These are phyloP conservation scores for Backusella sp. DNA, from an alignment of 192 early-diverging fungal species.

Conservation along the genomic window DNA sequence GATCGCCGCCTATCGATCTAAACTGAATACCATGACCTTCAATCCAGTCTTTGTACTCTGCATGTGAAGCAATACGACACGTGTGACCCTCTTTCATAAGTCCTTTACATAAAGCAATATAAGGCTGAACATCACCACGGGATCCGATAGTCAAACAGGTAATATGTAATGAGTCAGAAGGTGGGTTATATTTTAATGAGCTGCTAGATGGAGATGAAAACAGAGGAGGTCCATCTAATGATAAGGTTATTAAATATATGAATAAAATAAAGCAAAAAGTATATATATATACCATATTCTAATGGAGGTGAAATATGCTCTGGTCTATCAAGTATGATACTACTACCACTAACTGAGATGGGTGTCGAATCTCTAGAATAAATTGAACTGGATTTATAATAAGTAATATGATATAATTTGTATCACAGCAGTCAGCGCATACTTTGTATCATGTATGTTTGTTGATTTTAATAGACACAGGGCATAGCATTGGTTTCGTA, in stretches of 20 bases:
- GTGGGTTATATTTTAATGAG: conserved; percentile 3
- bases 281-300: conserved; percentile 12
- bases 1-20: conserved; percentile 59
- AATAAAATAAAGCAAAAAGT: not conserved
- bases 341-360: not conserved
- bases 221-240: conserved; percentile 21
- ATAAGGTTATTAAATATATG: not conserved
- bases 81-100: conserved; percentile 60
- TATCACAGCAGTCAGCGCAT: not conserved
- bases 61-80: conserved; percentile 64
- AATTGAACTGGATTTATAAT: not conserved
- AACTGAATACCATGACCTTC: conserved; percentile 68
- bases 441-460: not conserved
- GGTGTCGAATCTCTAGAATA: not conserved
- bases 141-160: conserved; percentile 70
- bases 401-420: not conserved
- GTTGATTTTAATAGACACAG: conserved; percentile 3
- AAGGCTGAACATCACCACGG: conserved; percentile 73
- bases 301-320: conserved; percentile 15
- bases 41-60: conserved; percentile 63
- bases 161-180: conserved; percentile 48
- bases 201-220: conserved; percentile 18
- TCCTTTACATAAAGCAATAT: conserved; percentile 66
- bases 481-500: conserved; percentile 41
- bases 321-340: conserved; percentile 1